phyloP scores from a whole-genome alignment of 176 grass and related monocot species.

The Ampelocalamus luodianensis region DNA sequence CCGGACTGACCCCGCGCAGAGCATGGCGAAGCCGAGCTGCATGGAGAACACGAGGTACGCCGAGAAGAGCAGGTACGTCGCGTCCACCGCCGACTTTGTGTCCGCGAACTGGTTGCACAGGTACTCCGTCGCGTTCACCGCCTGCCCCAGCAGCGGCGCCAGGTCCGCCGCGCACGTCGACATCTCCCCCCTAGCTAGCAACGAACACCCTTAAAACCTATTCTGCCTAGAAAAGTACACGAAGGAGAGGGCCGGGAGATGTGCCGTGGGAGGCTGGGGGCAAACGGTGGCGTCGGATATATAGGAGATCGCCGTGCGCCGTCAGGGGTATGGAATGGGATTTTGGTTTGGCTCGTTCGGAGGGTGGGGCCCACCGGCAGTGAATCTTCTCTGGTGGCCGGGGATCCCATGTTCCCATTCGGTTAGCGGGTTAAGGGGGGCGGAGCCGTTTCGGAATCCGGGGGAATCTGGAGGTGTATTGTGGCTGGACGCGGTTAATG shows the following conservation, averaged over 20 bases:
- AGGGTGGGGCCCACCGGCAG: neutral
- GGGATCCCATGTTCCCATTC: neutral
- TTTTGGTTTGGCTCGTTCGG: neutral
- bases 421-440: neutral
- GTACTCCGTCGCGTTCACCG: conserved; percentile 65
- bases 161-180: conserved; percentile 73
- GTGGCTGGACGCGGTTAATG: neutral
- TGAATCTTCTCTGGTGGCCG: conserved; percentile 43
- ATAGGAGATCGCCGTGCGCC: conserved; percentile 13
- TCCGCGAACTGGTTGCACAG: conserved; percentile 75
- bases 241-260: neutral
- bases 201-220: neutral
- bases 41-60: conserved; percentile 95
- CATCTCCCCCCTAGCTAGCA: conserved; percentile 44
- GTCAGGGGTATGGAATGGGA: neutral
- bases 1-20: conserved; percentile 85
- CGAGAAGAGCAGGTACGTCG: conserved; percentile 97
- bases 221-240: neutral
- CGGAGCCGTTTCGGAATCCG: neutral
- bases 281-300: conserved; percentile 40
- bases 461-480: neutral
- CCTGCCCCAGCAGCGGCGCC: conserved; percentile 63
- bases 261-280: neutral
- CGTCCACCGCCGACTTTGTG: conserved; percentile 71
- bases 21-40: conserved; percentile 98